phyloP scores from a whole-genome alignment of 306 rosid genomes.

The Begonia fuchsioides region DNA sequence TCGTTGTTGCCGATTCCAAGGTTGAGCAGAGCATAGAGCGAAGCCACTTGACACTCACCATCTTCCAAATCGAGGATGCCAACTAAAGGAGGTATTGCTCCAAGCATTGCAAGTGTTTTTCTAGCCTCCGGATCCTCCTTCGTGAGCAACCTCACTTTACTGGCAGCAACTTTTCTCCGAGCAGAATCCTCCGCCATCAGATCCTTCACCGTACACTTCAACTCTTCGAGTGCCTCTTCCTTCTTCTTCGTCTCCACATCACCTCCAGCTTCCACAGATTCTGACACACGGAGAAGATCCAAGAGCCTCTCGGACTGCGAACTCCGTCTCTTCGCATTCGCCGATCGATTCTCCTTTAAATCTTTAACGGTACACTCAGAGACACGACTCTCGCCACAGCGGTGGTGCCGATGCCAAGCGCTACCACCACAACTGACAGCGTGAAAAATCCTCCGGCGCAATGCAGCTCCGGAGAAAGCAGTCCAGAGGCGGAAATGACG shows the following conservation, averaged over 20 bases:
- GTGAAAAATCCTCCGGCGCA: conserved; percentile 54
- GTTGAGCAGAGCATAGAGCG: conserved; percentile 91
- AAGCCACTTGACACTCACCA: conserved; percentile 48
- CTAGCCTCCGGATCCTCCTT: conserved; percentile 67
- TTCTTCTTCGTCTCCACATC: conserved; percentile 41
- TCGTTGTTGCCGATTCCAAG: conserved; percentile 86
- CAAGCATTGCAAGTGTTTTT: conserved; percentile 69
- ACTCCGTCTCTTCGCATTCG: conserved; percentile 7
- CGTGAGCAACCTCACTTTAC: conserved; percentile 41
- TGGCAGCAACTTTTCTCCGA: conserved; percentile 43
- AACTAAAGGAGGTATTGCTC: conserved; percentile 81
- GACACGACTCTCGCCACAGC: conserved; percentile 1
- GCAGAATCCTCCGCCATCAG: conserved; percentile 37
- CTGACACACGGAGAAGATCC: conserved; percentile 54
- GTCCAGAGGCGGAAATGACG: conserved; percentile 29
- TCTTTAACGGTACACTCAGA: conserved; percentile 1
- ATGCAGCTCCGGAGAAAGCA: conserved; percentile 24
- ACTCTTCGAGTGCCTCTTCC: conserved; percentile 41
- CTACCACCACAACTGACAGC: conserved; percentile 82
- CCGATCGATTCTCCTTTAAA: conserved; percentile 9
- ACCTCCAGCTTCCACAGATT: conserved; percentile 35
- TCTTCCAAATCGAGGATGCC: conserved; percentile 73
- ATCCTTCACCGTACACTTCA: conserved; percentile 50
- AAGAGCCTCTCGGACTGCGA: conserved; percentile 57
- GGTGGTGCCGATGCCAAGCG: conserved; percentile 33